Evolutionary conservation across 1,139 yeast genomes (phyloP), one percentile per base, ranked within the genome.

Genomic region (Yamadazyma triangularis): DNA sequence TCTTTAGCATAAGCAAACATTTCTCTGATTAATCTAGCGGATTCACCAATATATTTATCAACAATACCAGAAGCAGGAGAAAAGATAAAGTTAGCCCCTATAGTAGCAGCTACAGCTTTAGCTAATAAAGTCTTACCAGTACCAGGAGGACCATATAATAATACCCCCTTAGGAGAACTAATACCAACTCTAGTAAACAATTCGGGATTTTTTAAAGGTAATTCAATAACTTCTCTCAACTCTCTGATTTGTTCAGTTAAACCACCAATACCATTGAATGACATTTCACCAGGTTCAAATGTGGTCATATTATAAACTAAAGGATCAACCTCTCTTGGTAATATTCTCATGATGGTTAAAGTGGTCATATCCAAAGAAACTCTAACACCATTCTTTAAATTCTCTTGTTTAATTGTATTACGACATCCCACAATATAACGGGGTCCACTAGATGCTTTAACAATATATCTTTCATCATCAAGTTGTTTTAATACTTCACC

Each of bases 1-100:
- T 91, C 98, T 56, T 80, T 88, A 31, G 99, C 99, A 60, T 93
- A 93, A 31, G 95, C 85, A 65, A 93, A 93, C 98, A 93, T 91
- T 60, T 93, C 99, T 64, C 99, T 79, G 45, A 93, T 88, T 53
- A 93, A 75, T 52, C 98, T 77, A 1, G 98, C 97, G 15, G 95
- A 83, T 60, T 93, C 99, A 51, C 99, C 99, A 54, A 93, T 93
- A 62, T 93, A 93, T 61, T 93, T 93, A 61, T 93, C 98, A 32
- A 93, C 98, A 55, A 93, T 93, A 27, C 96, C 98, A 5, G 96
- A 85, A 1, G 98, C 97, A 9, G 98, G 98, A 9, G 96, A 86
- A 51, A 91, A 91, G 42, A 93, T 91, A 63, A 93, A 93, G 60
- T 93, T 93, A 29, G 97, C 96, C 30, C 97, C 98, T 50, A 93